Evolutionary conservation across 495 filamentous ascomycete genomes (phyloP).

Genomic region (Penicillium antarcticum): DNA sequence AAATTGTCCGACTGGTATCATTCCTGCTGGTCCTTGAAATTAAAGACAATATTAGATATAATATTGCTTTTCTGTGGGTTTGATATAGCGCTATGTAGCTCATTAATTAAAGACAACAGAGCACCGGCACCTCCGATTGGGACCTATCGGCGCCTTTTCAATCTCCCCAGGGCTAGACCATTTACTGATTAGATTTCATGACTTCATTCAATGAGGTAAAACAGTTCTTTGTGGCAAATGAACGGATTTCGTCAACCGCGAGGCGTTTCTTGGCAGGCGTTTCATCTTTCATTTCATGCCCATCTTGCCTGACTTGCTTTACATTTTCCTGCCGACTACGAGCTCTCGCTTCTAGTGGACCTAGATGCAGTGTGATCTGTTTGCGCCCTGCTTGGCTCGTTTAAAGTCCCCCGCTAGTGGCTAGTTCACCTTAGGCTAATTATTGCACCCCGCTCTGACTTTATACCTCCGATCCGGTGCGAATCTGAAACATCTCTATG

Average conservation of each 20-base stretch:
- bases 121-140: neutral
- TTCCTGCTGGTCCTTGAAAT: neutral
- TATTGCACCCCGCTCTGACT: neutral
- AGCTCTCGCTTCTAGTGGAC: neutral
- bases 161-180: neutral
- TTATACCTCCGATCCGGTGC: neutral
- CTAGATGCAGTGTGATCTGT: neutral
- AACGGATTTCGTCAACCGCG: slow-evolving; percentile 1
- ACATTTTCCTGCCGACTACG: neutral
- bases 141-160: neutral
- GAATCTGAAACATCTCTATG: neutral
- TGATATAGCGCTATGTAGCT: neutral
- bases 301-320: neutral
- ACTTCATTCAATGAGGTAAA: neutral
- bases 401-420: slow-evolving; percentile 2
- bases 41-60: too few species aligned
- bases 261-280: slow-evolving; percentile 6
- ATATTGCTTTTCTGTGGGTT: neutral
- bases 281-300: neutral
- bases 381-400: slow-evolving; percentile 2
- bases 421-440: neutral
- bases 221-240: neutral
- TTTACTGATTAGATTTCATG: neutral
- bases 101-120: neutral
- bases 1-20: neutral